Base-by-base conservation (phyloP, 331 rosid genomes). In the Malus hybrid region DNA sequence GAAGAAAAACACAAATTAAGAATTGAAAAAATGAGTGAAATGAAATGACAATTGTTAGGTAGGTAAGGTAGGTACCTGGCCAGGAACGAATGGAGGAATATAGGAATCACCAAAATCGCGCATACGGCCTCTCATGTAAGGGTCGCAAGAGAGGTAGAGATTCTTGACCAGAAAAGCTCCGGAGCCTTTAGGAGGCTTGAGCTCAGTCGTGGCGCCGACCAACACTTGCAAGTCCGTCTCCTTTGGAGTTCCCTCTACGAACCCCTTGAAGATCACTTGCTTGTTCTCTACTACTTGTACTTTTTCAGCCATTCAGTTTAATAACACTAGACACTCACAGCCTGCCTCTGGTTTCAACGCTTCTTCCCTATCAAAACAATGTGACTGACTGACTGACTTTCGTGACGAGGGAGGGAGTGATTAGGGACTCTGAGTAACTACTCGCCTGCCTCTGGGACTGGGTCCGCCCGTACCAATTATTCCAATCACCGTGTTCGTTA, bases 41-140 rank as follows among this genome's bases (percentile, higher is more conserved):
- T 48, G 73, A 69, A n/a, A 44, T 44, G 50, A 12, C 50, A 44
- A 44, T 10, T 11, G 50, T 12, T 44, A 11, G 50, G 50, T 44
- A 10, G 11, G 62, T 28, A 31, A 12, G 28, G 50, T 5, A 32
- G 14, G 50, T 79, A 88, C 98, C 90, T 84, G 88, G 33, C 84
- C 87, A 50, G 96, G 98, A 67, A 80, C 66, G 73, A 84, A 93
- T n/a, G 97, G 87, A 9, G 87, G 87, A 55, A 93, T 32, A 19
- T 93, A 89, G 57, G 98, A 91, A 36, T 77, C 97, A 24, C 62
- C 85, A 72, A 83, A 90, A 82, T 93, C 84, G 46, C 94, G 92
- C 98, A 93, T 93, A 73, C 97, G 98, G 33, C 98, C 96, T 19
- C 96, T 85, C 97, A 93, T 89, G 65, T 84, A 93, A 1, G 98